Evolutionary conservation across 805 yeast species (phyloP), one percentile per base, ranked within the genome.

Genomic region (Myxozyma monticola): DNA sequence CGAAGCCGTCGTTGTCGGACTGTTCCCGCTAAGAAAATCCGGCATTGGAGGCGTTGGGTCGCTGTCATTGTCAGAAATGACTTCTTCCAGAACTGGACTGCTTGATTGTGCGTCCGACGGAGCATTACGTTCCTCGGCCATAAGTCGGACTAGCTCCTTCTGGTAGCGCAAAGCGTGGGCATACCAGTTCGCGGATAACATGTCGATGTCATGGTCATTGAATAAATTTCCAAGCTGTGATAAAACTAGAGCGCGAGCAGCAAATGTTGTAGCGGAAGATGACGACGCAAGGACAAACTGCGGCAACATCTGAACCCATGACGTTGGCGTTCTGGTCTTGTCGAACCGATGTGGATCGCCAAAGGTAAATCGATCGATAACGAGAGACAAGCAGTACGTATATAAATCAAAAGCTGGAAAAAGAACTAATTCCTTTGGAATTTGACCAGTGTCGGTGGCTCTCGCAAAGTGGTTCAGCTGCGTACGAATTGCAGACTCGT

Each of bases 161-260:
- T 48, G 52, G 35, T 37, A 37, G 33, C 26, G 36, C 9, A 48
- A 29, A 2, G 43, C 52, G 15, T 42, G 44, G 3, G 29, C 21
- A 15, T 37, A 24, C 52, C 52, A 48, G 26, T 33, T 20, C 24
- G 39, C 7, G 10, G 31, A 39, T 18, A 48, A 21, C 3, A 42
- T n/a, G 3, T 26, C 37, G 22, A 42, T 25, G 24, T 48, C 44
- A 3, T 36, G 22, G 17, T 48, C 52, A 4, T 15, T 33, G 12
- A n/a, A 26, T 4, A 21, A 4, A 10, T 17, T 7, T 9, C 44
- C 31, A 35, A 43, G 37, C 18, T 42, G 42, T 20, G 35, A 29
- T 15, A 48, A 22, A n/a, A 48, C 34, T 21, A 48, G 29, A 14
- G 52, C 42, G n/a, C 52, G 40, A 12, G 52, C 22, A n/a, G 52